Evolutionary conservation across 140 eudicot species (phyloP).

Genomic region (Ambrosia hybrid): DNA sequence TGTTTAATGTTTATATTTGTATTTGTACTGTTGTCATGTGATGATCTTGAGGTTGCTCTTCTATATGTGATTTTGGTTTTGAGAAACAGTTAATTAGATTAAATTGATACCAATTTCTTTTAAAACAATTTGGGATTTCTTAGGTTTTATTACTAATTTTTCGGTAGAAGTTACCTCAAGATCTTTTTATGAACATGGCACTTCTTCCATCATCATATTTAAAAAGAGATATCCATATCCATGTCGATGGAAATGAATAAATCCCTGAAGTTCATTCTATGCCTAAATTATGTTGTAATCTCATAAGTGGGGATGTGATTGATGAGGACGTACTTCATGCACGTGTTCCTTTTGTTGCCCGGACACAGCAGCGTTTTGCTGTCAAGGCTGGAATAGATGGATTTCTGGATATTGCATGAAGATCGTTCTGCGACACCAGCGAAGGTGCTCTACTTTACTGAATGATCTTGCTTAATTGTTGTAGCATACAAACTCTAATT

Average conservation of each 20-base stretch:
- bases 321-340: constrained; percentile 95
- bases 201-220: background rate
- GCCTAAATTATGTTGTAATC: constrained; percentile 4
- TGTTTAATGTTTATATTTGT: background rate
- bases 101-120: background rate
- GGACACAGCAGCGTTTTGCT: constrained; percentile 98
- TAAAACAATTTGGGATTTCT: constrained; percentile 6
- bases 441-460: constrained; percentile 54
- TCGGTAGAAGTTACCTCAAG: no score
- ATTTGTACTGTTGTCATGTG: background rate
- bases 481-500: constrained; percentile 13
- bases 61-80: no score
- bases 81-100: no score
- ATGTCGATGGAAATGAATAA: background rate
- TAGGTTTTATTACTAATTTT: no score
- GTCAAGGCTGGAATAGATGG: constrained; percentile 98
- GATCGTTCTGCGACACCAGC: constrained; percentile 95
- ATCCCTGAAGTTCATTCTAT: background rate
- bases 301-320: constrained; percentile 90
- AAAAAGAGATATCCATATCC: constrained; percentile 5
- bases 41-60: background rate
- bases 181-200: no score
- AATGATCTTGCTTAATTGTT: constrained; percentile 7
- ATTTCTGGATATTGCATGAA: constrained; percentile 83
- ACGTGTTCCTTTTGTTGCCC: constrained; percentile 92